phyloP scores from a whole-genome alignment of 768 basidiomycete species.

The Tricholoma furcatifolium region DNA sequence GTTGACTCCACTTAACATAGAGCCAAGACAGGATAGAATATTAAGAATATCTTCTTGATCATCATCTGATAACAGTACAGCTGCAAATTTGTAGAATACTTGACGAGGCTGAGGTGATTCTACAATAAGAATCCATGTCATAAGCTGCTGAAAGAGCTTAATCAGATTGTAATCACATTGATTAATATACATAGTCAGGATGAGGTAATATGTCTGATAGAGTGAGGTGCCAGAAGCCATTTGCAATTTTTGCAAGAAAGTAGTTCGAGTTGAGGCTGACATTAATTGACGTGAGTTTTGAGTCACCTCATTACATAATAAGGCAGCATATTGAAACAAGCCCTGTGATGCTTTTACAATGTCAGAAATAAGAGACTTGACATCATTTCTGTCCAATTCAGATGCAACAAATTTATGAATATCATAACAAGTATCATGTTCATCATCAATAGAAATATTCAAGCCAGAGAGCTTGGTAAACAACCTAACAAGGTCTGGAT shows the following conservation, averaged over 20 bases:
- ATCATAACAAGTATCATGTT: background rate
- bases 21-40: background rate
- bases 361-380: background rate
- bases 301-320: background rate
- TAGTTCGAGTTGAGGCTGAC: background rate
- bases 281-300: background rate
- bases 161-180: background rate
- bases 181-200: background rate
- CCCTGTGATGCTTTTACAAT: background rate
- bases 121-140: background rate
- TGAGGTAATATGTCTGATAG: background rate
- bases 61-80: background rate
- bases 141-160: background rate
- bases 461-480: background rate
- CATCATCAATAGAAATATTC: background rate
- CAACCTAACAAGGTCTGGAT: background rate
- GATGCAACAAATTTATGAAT: background rate
- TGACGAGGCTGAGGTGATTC: background rate
- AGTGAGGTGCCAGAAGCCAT: background rate
- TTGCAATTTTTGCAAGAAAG: background rate
- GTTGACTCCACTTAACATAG: background rate
- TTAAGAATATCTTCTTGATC: background rate
- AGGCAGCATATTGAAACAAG: background rate
- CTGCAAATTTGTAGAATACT: background rate
- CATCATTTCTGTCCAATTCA: background rate